Evolutionary conservation across 2,329 filamentous ascomycete genomes (phyloP), one percentile per base, ranked within the genome.

Genomic region (Aspergillus eucalypticola): DNA sequence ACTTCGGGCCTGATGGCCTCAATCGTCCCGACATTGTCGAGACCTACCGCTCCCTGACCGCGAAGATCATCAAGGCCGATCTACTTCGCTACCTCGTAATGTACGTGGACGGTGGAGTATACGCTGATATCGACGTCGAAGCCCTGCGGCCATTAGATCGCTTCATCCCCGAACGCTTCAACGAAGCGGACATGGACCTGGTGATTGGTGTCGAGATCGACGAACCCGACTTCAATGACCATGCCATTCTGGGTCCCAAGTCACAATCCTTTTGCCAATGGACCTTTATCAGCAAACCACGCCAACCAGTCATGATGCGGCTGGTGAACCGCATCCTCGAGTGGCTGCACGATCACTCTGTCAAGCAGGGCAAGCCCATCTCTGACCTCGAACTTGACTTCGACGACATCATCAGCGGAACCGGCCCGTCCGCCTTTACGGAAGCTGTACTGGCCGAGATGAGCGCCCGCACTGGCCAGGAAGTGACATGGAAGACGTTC

Each of bases 241-340:
- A 90, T 69, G 81, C 85, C 1, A 86, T 90, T 32, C 79, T 90
- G 0, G 88, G 88, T 13, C 82, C 81, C 52, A 90, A 90, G 74
- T 90, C 85, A 39, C 79, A 82, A 65, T 90, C 88, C 0, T 90
- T 91, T 71, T 90, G 88, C 71, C 88, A 90, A 69, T 91, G 88
- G 88, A 90, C 88, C 0, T 89, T 90, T 68, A 88, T 89, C 78
- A 84, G 84, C 66, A 89, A 90, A 69, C 87, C 88, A 0, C 78
- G 81, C 17, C 82, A 87, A 25, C 86, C 87, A 1, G 86, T 90
- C 58, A 90, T 91, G 86, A 79, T 90, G 72, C 78, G 79, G 32
- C 80, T 91, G 3, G 83, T 90, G 50, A 86, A 90, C 70, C 85
- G 88, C 67, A 90, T 90, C 70, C 83, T 90, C 74, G 71, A 76